phyloP scores from a whole-genome alignment of 2,329 filamentous ascomycete species.

The Venturia oleaginea region DNA sequence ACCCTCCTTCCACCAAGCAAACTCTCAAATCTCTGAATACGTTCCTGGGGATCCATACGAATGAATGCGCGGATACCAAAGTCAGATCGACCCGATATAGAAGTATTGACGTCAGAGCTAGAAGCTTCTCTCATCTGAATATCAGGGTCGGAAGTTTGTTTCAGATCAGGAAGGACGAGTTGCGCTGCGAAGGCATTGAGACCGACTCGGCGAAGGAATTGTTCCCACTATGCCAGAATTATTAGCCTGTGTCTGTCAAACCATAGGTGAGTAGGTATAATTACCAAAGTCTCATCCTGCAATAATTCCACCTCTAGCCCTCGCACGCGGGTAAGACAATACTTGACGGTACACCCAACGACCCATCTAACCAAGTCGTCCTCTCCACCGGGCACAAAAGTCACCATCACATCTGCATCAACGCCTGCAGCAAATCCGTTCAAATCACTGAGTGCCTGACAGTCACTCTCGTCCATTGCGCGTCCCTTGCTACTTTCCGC shows the following conservation, averaged over 20 bases:
- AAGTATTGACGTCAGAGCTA: neutral
- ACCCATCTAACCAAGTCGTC: constrained; percentile 27
- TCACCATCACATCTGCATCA: constrained; percentile 28
- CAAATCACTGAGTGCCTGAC: constrained; percentile 39
- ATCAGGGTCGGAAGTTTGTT: constrained; percentile 18
- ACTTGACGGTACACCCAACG: constrained; percentile 23
- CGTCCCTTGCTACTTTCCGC: constrained; percentile 19
- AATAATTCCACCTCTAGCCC: constrained; percentile 28
- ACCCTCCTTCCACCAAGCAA: constrained; percentile 8
- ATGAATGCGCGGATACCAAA: constrained; percentile 12
- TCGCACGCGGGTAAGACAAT: constrained; percentile 23
- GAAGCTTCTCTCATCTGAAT: neutral
- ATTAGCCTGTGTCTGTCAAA: neutral
- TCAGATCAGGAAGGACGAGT: constrained; percentile 44
- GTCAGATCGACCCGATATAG: neutral
- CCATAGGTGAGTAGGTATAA: constrained; percentile 2
- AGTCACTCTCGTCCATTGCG: constrained; percentile 32
- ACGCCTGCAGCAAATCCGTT: constrained; percentile 38
- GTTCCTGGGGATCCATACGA: constrained; percentile 9
- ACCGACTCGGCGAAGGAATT: constrained; percentile 55
- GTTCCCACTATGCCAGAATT: constrained; percentile 44
- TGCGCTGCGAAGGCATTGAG: constrained; percentile 67
- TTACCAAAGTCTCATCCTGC: constrained; percentile 47
- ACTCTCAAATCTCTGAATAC: constrained; percentile 5
- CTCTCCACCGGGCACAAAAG: constrained; percentile 36